Conservation (phyloP, 192 early-diverging fungal species). For the Phlyctochytrium arcticum region DNA sequence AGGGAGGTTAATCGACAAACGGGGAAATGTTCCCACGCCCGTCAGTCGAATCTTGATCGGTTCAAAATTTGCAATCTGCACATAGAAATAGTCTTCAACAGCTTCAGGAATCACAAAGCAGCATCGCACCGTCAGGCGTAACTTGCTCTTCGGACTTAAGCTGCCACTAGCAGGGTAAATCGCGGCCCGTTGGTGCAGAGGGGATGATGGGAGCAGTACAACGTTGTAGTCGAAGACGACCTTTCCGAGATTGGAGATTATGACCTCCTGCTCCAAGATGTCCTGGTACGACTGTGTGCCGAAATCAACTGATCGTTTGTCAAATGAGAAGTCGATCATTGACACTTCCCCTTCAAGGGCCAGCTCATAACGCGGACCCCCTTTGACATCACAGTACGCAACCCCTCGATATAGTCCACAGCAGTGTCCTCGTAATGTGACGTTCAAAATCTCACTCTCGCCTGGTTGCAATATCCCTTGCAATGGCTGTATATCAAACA, state of each 20-base stretch:
- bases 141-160: conserved; percentile 33
- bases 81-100: conserved; percentile 47
- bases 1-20: conserved; percentile 30
- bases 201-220: conserved; percentile 25
- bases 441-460: conserved; percentile 39
- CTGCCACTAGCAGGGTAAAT: conserved; percentile 39
- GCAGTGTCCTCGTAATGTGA: conserved; percentile 44
- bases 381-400: conserved; percentile 49
- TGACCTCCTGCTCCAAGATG: conserved; percentile 53
- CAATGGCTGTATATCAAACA: conserved; percentile 51
- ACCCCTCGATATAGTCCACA: conserved; percentile 23
- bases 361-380: conserved; percentile 57
- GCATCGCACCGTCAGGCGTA: conserved; percentile 43
- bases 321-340: conserved; percentile 38
- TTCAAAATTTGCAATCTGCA: conserved; percentile 53
- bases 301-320: conserved; percentile 39
- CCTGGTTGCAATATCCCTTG: conserved; percentile 43
- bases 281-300: conserved; percentile 49
- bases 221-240: conserved; percentile 49
- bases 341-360: conserved; percentile 48
- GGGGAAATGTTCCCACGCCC: conserved; percentile 41
- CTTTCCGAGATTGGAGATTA: conserved; percentile 42
- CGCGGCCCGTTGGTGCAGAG: conserved; percentile 34
- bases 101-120: conserved; percentile 42
- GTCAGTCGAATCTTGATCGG: conserved; percentile 40